phyloP scores from a whole-genome alignment of 2,329 filamentous ascomycete genomes.

The Alternaria burnsii region DNA sequence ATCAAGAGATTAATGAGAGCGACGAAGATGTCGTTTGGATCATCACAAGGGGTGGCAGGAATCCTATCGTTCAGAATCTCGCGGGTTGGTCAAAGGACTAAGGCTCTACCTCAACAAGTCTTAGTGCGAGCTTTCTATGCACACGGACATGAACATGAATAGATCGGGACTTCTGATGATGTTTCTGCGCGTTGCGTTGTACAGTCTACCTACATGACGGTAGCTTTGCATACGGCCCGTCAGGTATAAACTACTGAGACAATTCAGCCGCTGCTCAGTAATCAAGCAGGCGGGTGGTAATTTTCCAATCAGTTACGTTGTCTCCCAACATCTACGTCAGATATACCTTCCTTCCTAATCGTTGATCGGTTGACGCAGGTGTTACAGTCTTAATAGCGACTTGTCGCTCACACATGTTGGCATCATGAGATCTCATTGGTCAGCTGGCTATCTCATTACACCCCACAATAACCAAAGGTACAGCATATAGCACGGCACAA shows the following conservation, averaged over 20 bases:
- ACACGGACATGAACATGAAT: not conserved
- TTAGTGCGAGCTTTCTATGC: not conserved
- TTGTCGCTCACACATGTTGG: slow-evolving; percentile 15
- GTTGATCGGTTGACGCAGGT: not conserved
- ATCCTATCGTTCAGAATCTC: slow-evolving; percentile 69
- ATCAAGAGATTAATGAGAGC: slow-evolving; percentile 73
- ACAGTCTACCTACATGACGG: not conserved
- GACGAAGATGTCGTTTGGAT: slow-evolving; percentile 72
- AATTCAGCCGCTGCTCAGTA: no score
- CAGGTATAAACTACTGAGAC: not conserved
- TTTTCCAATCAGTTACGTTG: not conserved
- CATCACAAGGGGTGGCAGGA: slow-evolving; percentile 68
- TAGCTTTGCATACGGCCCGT: not conserved
- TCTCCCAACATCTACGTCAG: not conserved
- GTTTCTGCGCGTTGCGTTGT: not conserved
- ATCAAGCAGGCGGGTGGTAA: not conserved
- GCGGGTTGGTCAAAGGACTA: slow-evolving; percentile 62
- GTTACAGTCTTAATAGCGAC: not conserved
- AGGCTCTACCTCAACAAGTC: slow-evolving; percentile 7
- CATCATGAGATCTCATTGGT: slow-evolving; percentile 16
- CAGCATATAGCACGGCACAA: not conserved
- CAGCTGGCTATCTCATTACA: not conserved
- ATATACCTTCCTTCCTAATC: not conserved
- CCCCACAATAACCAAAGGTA: not conserved
- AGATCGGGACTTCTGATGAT: not conserved